A percentile compares a stretch with the other conserved stretches of the same genome.
Evolutionary conservation across 495 filamentous ascomycete genomes (phyloP).

Genomic region (Penicillium fimorum): DNA sequence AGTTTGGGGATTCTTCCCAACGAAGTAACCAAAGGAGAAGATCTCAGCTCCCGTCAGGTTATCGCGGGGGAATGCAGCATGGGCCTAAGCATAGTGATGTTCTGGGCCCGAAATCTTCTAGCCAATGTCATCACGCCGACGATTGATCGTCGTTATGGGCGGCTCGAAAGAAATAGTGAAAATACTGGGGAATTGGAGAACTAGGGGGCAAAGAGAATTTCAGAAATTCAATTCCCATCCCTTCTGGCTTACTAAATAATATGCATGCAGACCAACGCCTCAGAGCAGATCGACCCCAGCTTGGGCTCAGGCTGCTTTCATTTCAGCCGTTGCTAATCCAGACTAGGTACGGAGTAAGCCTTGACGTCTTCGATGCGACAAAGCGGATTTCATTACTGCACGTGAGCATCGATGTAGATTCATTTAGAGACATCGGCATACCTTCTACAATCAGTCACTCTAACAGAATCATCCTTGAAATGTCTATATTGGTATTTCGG

Average conservation of each 20-base stretch:
- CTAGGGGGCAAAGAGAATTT: not conserved
- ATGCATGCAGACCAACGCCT: constrained; percentile 1
- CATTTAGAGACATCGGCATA: not conserved
- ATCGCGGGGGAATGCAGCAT: constrained; percentile 10
- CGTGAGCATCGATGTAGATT: not conserved
- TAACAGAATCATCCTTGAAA: not conserved
- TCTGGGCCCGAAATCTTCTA: not conserved
- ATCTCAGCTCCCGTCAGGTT: constrained; percentile 5
- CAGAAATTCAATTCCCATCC: not conserved
- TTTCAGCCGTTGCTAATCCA: not conserved
- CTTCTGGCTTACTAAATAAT: not conserved
- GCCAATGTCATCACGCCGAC: not conserved
- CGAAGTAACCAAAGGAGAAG: not conserved
- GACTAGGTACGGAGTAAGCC: not conserved
- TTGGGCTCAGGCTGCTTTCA: not conserved
- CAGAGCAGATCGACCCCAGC: not conserved
- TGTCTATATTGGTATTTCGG: not conserved
- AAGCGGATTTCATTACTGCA: not conserved
- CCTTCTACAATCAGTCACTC: not conserved
- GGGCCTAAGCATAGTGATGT: constrained; percentile 7
- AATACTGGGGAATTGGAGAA: not conserved
- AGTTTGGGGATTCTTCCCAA: constrained; percentile 3
- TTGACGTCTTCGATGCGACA: not conserved
- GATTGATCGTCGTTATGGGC: constrained; percentile 11
- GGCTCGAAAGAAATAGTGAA: not conserved